phyloP scores from a whole-genome alignment of 2,329 filamentous ascomycete species.

The Penicillium paneum region DNA sequence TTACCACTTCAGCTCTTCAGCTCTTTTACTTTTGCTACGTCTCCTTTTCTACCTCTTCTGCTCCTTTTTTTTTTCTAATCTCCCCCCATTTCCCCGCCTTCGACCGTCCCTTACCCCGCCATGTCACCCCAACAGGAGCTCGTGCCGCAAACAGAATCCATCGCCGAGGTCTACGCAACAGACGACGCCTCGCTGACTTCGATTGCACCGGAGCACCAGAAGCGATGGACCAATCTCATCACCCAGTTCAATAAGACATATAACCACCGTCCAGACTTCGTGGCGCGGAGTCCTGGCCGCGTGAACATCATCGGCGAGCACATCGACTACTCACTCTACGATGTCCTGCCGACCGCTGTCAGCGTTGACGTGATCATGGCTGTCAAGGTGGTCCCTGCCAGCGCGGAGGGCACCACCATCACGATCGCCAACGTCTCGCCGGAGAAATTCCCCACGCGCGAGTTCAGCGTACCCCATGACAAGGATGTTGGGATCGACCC shows the following conservation, averaged over 20 bases:
- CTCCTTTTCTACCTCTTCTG: not conserved
- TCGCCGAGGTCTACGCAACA: conserved; percentile 79
- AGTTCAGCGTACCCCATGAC: conserved; percentile 67
- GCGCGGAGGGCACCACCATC: conserved; percentile 57
- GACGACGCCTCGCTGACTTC: conserved; percentile 72
- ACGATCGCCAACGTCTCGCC: conserved; percentile 76
- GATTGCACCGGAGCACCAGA: conserved; percentile 63
- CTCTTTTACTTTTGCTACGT: not conserved
- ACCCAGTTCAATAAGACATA: conserved; percentile 68
- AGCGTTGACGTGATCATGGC: conserved; percentile 87
- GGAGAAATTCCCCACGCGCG: conserved; percentile 69
- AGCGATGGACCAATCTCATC: conserved; percentile 73
- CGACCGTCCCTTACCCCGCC: conserved; percentile 22
- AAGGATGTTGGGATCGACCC: conserved; percentile 76
- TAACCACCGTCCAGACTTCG: conserved; percentile 69
- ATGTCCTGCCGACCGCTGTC: conserved; percentile 93
- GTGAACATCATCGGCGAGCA: conserved; percentile 99
- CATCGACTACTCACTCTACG: conserved; percentile 97
- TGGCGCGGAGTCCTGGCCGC: conserved; percentile 84
- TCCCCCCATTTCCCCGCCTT: not conserved
- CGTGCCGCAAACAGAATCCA: conserved; percentile 71
- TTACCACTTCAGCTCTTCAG: not conserved
- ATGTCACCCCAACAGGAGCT: conserved; percentile 43
- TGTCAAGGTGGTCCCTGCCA: conserved; percentile 53
- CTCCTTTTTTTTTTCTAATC: conserved; percentile 1